Conservation (phyloP, 768 basidiomycete genomes). For the Phaeolepiota aurea region DNA sequence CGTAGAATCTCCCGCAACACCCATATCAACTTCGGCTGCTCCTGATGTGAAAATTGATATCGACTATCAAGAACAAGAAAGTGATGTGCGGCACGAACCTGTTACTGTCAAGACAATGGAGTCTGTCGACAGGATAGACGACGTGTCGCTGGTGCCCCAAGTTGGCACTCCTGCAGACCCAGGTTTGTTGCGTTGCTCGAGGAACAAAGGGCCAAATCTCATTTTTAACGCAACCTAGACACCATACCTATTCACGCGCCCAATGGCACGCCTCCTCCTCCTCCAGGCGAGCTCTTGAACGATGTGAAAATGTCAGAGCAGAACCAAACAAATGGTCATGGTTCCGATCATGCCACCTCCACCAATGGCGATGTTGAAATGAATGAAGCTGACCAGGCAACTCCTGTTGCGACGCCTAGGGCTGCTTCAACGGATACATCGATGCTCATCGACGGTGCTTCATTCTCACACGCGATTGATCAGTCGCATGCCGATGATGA, state of each 20-base stretch:
- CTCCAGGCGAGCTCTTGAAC: conserved; percentile 30
- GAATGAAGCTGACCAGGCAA: conserved; percentile 25
- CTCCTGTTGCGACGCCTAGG: conserved; percentile 27
- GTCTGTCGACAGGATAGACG: conserved; percentile 26
- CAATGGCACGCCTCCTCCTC: conserved; percentile 36
- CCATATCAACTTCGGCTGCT: conserved; percentile 38
- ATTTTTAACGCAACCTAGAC: conserved; percentile 21
- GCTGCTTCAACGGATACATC: conserved; percentile 29
- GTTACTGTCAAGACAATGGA: conserved; percentile 39
- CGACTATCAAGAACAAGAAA: conserved; percentile 56
- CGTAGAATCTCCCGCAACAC: conserved; percentile 53
- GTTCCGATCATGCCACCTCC: not conserved
- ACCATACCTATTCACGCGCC: conserved; percentile 36
- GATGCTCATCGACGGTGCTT: conserved; percentile 24
- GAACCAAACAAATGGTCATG: conserved; percentile 10
- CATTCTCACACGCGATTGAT: not conserved
- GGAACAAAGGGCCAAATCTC: conserved; percentile 11
- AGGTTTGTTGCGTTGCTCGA: conserved; percentile 28
- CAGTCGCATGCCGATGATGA: conserved; percentile 41
- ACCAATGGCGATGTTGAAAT: conserved; percentile 29
- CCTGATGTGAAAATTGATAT: conserved; percentile 57
- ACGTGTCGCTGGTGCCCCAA: conserved; percentile 37
- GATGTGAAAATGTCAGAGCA: conserved; percentile 56
- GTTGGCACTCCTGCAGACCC: conserved; percentile 37
- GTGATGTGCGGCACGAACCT: conserved; percentile 59